phyloP scores from a whole-genome alignment of 176 grass and related monocot species.

The Cenchrus fungigraminus region DNA sequence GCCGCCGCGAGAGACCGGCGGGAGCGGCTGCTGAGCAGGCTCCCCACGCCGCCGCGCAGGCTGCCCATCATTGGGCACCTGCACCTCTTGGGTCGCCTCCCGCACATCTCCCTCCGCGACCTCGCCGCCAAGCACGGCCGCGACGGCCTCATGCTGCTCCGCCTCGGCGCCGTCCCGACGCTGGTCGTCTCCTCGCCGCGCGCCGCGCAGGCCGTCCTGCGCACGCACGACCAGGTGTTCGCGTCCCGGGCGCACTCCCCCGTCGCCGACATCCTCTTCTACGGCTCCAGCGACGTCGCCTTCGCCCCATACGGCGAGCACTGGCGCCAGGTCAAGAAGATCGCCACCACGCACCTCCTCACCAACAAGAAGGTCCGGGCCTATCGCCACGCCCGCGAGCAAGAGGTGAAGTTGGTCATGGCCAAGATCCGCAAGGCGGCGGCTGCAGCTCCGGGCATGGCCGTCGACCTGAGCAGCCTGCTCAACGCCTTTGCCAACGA shows the following conservation, averaged over 20 bases:
- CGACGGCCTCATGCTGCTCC: conserved; percentile 8
- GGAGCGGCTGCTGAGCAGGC: background rate
- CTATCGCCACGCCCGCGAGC: background rate
- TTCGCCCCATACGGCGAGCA: conserved; percentile 1
- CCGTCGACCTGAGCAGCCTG: background rate
- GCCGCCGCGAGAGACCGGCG: background rate
- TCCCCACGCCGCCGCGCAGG: background rate
- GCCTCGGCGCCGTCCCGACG: conserved; percentile 14
- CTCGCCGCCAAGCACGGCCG: conserved; percentile 3
- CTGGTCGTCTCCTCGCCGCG: background rate
- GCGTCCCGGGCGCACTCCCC: background rate
- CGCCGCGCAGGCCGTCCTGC: background rate
- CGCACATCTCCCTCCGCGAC: background rate
- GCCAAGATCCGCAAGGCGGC: background rate
- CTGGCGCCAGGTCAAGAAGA: conserved; percentile 10
- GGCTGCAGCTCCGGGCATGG: background rate
- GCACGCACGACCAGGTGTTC: conserved; percentile 3
- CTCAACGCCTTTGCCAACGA: background rate
- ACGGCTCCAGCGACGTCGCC: background rate
- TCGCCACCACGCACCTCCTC: background rate
- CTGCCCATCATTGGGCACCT: background rate
- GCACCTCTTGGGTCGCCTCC: background rate
- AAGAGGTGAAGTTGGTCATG: conserved; percentile 1
- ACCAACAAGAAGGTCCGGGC: conserved; percentile 6
- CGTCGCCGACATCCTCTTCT: conserved; percentile 13